Conservation (phyloP, 2,329 filamentous ascomycete genomes). For the Mollisia scopiformis region DNA sequence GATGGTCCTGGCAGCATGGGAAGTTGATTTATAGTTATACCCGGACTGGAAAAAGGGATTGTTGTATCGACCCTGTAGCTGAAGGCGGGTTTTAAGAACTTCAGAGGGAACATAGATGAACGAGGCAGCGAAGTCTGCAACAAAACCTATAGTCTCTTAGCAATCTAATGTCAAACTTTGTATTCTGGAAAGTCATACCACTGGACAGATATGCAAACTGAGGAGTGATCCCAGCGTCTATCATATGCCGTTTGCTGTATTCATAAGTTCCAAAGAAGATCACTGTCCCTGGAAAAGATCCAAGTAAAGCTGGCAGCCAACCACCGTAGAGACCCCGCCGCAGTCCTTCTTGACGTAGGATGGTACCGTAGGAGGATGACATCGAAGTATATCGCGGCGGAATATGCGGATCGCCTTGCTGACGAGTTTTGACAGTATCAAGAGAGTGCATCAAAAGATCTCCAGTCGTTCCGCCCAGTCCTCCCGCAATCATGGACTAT, state of each 20-base stretch:
- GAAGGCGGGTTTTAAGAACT: conserved; percentile 94
- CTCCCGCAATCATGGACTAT: conserved; percentile 93
- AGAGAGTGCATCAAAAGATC: conserved; percentile 99
- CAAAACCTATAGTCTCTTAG: conserved; percentile 63
- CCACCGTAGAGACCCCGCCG: conserved; percentile 87
- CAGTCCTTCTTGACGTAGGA: conserved; percentile 89
- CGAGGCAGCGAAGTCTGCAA: conserved; percentile 90
- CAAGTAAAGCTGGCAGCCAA: conserved; percentile 87
- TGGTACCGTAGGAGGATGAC: conserved; percentile 88
- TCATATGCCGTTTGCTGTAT: conserved; percentile 86
- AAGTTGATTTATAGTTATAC: conserved; percentile 90
- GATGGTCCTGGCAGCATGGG: conserved; percentile 86
- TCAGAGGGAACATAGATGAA: conserved; percentile 96
- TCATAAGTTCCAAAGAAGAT: conserved; percentile 98
- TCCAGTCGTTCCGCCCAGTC: conserved; percentile 87
- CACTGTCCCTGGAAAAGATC: conserved; percentile 91
- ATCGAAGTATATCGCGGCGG: conserved; percentile 92
- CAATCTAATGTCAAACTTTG: neutral
- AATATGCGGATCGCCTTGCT: conserved; percentile 93
- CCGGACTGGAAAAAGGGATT: conserved; percentile 93
- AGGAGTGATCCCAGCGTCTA: conserved; percentile 81
- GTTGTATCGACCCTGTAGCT: conserved; percentile 92
- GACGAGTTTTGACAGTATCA: conserved; percentile 97
- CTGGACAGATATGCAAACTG: conserved; percentile 84
- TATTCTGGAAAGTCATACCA: conserved; percentile 53